phyloP scores from a whole-genome alignment of 192 early-diverging fungal species.

The Umbelopsis sp. region DNA sequence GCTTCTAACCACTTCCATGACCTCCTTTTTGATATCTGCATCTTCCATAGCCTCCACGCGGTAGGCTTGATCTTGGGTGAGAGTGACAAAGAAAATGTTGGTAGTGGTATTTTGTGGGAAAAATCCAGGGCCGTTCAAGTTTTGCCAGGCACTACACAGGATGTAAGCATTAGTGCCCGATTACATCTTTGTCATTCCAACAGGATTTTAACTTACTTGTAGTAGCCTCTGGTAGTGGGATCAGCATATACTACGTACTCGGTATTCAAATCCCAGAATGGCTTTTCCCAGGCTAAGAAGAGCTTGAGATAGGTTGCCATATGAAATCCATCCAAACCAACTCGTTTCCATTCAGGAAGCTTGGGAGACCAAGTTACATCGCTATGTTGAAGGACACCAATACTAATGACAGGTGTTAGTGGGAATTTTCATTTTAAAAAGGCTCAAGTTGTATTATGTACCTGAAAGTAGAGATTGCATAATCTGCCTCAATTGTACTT shows the following conservation, averaged over 20 bases:
- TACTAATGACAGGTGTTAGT: constrained; percentile 11
- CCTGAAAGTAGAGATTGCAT: constrained; percentile 44
- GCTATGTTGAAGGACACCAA: constrained; percentile 41
- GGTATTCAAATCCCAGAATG: constrained; percentile 34
- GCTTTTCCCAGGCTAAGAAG: constrained; percentile 26
- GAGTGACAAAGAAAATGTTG: constrained; percentile 38
- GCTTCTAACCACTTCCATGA: constrained; percentile 10
- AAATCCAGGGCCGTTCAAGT: constrained; percentile 26
- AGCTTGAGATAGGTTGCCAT: constrained; percentile 45
- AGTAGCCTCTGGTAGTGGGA: constrained; percentile 28
- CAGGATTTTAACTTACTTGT: neutral
- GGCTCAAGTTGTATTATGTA: neutral
- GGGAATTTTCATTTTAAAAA: neutral
- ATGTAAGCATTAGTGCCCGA: neutral
- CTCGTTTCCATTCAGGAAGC: constrained; percentile 43
- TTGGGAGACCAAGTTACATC: constrained; percentile 32
- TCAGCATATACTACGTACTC: constrained; percentile 41
- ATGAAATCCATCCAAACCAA: constrained; percentile 40
- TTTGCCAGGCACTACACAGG: constrained; percentile 23
- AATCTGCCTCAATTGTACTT: constrained; percentile 33
- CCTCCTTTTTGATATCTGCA: constrained; percentile 16
- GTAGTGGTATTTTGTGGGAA: neutral
- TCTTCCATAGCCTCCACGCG: constrained; percentile 26
- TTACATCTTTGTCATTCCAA: neutral
- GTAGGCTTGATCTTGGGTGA: constrained; percentile 26